Conservation (phyloP, 768 basidiomycete genomes). For the Panaeolus cyanescens region DNA sequence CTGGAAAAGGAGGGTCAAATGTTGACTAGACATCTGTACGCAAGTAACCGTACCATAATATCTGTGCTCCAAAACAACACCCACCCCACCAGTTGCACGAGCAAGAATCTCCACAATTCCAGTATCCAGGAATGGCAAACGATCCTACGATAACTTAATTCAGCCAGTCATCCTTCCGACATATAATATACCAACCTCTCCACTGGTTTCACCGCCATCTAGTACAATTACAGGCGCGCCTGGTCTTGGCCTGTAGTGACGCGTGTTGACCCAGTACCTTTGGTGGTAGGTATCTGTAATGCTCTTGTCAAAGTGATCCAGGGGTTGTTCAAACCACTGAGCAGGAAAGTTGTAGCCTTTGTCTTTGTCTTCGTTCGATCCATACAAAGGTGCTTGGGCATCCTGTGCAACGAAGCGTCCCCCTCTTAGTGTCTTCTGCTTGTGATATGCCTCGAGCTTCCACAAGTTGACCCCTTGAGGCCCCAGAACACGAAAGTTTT, state of each 20-base stretch:
- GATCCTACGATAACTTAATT: slow-evolving; percentile 32
- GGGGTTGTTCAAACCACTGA: slow-evolving; percentile 79
- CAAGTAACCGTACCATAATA: slow-evolving; percentile 66
- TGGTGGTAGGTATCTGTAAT: slow-evolving; percentile 72
- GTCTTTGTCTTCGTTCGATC: slow-evolving; percentile 3
- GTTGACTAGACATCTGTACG: neutral
- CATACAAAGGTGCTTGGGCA: neutral
- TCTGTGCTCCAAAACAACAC: slow-evolving; percentile 90
- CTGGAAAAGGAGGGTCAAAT: slow-evolving; percentile 32
- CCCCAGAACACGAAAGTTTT: slow-evolving; percentile 32
- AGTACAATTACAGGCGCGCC: slow-evolving; percentile 87
- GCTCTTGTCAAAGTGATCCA: slow-evolving; percentile 74
- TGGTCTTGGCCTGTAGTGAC: slow-evolving; percentile 70
- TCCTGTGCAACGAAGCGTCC: neutral
- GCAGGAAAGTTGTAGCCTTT: slow-evolving; percentile 47
- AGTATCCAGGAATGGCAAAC: slow-evolving; percentile 65
- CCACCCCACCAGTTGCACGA: slow-evolving; percentile 83
- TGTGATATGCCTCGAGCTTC: slow-evolving; percentile 41
- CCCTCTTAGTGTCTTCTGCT: neutral
- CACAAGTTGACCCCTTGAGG: slow-evolving; percentile 69
- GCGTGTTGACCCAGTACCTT: slow-evolving; percentile 89
- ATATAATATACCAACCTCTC: slow-evolving; percentile 50
- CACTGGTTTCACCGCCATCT: slow-evolving; percentile 93
- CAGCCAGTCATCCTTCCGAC: neutral
- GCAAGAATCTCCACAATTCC: slow-evolving; percentile 88